These are phyloP conservation scores for Arachnomyces sp. DNA, from an alignment of 2,329 filamentous ascomycete genomes.

Conservation along the genomic window DNA sequence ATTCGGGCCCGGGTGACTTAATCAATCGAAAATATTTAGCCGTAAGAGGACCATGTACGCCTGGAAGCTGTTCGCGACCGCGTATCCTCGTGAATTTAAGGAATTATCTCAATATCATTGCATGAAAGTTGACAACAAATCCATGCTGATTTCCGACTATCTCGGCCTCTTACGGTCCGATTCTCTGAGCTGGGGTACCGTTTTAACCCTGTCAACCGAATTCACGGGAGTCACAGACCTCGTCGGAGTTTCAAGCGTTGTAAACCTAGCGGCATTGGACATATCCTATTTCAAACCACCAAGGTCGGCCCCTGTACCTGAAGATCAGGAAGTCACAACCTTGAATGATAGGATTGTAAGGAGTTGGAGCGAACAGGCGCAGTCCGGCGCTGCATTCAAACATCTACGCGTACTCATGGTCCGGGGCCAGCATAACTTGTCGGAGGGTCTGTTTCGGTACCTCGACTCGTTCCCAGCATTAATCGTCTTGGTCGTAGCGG, in stretches of 20 bases:
- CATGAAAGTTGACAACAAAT: conserved; percentile 23
- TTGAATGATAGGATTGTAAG: conserved; percentile 34
- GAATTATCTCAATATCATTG: conserved; percentile 21
- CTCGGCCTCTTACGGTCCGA: conserved; percentile 27
- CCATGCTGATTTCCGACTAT: conserved; percentile 28
- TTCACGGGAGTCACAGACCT: conserved; percentile 27
- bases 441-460: conserved; percentile 25
- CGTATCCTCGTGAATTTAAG: conserved; percentile 30
- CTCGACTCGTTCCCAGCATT: conserved; percentile 29
- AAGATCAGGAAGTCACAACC: conserved; percentile 12
- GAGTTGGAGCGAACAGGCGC: conserved; percentile 34
- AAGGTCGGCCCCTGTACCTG: conserved; percentile 6
- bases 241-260: conserved; percentile 29
- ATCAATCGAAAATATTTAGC: conserved; percentile 16
- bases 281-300: conserved; percentile 15
- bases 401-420: conserved; percentile 32
- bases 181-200: conserved; percentile 25
- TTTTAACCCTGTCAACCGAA: conserved; percentile 27
- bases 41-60: conserved; percentile 32
- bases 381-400: conserved; percentile 24
- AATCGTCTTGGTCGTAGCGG: conserved; percentile 25
- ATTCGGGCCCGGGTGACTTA: conserved; percentile 3
- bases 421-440: conserved; percentile 25
- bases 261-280: conserved; percentile 35
- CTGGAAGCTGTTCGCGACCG: conserved; percentile 36